Conservation (phyloP, 2,329 filamentous ascomycete genomes). For the Dactylellina drechsleri region DNA sequence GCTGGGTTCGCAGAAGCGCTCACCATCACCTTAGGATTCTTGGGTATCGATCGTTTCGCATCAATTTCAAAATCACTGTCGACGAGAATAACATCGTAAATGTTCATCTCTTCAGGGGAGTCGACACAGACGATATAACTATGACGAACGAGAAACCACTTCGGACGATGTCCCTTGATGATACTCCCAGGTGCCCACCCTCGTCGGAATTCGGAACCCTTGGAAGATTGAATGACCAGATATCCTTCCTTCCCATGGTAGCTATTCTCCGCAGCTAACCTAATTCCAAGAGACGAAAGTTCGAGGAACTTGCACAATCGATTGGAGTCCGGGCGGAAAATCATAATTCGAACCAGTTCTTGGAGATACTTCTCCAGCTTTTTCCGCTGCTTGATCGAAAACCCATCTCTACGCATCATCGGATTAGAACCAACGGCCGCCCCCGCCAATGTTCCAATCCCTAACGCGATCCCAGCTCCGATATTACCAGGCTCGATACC, state of each 20-base stretch:
- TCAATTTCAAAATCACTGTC: constrained; percentile 87
- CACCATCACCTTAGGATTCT: constrained; percentile 70
- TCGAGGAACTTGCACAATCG: constrained; percentile 95
- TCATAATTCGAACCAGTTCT: constrained; percentile 94
- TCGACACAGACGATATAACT: constrained; percentile 99
- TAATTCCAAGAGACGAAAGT: constrained; percentile 89
- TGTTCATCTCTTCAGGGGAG: constrained; percentile 97
- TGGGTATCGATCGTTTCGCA: constrained; percentile 71
- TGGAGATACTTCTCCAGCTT: constrained; percentile 90
- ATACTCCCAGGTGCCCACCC: constrained; percentile 81
- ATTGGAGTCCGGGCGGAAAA: constrained; percentile 95
- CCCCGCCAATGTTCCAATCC: constrained; percentile 61
- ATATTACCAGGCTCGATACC: constrained; percentile 48
- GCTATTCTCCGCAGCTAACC: constrained; percentile 91
- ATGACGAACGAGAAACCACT: constrained; percentile 98
- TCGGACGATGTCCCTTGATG: constrained; percentile 83
- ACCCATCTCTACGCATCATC: constrained; percentile 67
- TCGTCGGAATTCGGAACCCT: constrained; percentile 85
- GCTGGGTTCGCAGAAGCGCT: constrained; percentile 68
- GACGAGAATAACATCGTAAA: constrained; percentile 98
- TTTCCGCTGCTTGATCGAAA: constrained; percentile 82
- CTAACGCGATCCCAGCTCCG: constrained; percentile 60
- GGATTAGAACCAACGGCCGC: constrained; percentile 60
- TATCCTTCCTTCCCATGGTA: constrained; percentile 98
- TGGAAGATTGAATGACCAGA: constrained; percentile 88